Evolutionary conservation across 108 stramenopile species (phyloP).

Genomic region (Conticribra weissflogii): DNA sequence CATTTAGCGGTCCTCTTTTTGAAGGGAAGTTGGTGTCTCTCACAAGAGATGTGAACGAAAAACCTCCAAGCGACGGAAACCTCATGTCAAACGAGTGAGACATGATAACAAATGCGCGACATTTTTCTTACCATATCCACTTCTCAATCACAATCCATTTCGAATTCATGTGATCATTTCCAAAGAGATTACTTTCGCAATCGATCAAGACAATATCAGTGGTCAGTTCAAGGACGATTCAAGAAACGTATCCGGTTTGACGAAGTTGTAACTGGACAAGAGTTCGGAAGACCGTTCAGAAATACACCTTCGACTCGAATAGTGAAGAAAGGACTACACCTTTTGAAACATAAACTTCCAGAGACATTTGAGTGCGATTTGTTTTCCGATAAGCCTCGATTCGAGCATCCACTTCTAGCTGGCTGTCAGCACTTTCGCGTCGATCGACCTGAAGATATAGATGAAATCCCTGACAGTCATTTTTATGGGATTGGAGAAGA

Average conservation of each 20-base stretch:
- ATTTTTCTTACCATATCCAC: background rate
- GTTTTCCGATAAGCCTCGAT: conserved; percentile 33
- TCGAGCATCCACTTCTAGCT: conserved; percentile 54
- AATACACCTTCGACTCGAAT: conserved; percentile 36
- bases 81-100: conserved; percentile 8
- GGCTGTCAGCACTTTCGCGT: conserved; percentile 54
- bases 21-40: conserved; percentile 42
- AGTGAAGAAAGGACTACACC: conserved; percentile 34
- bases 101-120: background rate
- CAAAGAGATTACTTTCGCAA: conserved; percentile 37
- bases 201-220: conserved; percentile 44
- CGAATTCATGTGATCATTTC: background rate
- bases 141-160: background rate
- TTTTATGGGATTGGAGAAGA: conserved; percentile 27
- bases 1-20: conserved; percentile 27
- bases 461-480: conserved; percentile 3
- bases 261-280: conserved; percentile 54
- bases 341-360: conserved; percentile 41
- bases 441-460: conserved; percentile 28
- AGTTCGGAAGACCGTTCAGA: conserved; percentile 48
- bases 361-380: conserved; percentile 52
- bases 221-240: conserved; percentile 53
- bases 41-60: conserved; percentile 25
- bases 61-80: conserved; percentile 9
- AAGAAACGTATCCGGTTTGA: conserved; percentile 40